These are phyloP conservation scores for Orbilia oligospora DNA, from an alignment of 2,329 filamentous ascomycete genomes.

Conservation along the genomic window DNA sequence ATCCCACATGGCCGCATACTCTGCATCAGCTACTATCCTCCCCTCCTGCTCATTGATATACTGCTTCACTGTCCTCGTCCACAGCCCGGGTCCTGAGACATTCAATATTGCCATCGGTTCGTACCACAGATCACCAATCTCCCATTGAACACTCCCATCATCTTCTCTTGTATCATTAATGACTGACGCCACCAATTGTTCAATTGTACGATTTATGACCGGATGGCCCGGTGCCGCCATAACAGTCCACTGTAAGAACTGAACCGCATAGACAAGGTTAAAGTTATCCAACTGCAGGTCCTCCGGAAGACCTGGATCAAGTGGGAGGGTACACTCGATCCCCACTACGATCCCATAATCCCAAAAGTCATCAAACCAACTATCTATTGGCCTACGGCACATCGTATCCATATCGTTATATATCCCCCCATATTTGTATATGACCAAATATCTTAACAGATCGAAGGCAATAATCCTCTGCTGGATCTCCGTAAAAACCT, in stretches of 20 bases:
- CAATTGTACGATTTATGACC: constrained; percentile 35
- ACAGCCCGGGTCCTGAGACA: constrained; percentile 37
- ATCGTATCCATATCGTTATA: constrained; percentile 48
- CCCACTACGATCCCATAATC: constrained; percentile 34
- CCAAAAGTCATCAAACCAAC: constrained; percentile 27
- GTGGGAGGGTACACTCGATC: constrained; percentile 4
- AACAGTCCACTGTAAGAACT: constrained; percentile 44
- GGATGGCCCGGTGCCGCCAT: constrained; percentile 30
- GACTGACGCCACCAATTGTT: constrained; percentile 21
- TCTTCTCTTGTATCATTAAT: constrained; percentile 16
- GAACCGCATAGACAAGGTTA: constrained; percentile 27
- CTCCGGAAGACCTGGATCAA: neutral
- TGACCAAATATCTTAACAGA: constrained; percentile 35
- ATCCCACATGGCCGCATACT: constrained; percentile 20
- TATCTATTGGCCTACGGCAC: constrained; percentile 30
- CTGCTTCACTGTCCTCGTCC: constrained; percentile 26
- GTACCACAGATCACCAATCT: constrained; percentile 42
- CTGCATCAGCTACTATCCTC: constrained; percentile 21
- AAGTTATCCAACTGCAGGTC: constrained; percentile 20
- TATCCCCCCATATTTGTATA: constrained; percentile 41
- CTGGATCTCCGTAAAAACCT: constrained; percentile 28
- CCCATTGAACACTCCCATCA: constrained; percentile 1
- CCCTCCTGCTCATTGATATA: constrained; percentile 37
- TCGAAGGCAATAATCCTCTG: constrained; percentile 49
- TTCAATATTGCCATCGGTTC: constrained; percentile 29